Percentiles rank a stretch among this genome's conserved stretches.
Conservation (phyloP, 306 rosid genomes). For the Prunus dulcis region DNA sequence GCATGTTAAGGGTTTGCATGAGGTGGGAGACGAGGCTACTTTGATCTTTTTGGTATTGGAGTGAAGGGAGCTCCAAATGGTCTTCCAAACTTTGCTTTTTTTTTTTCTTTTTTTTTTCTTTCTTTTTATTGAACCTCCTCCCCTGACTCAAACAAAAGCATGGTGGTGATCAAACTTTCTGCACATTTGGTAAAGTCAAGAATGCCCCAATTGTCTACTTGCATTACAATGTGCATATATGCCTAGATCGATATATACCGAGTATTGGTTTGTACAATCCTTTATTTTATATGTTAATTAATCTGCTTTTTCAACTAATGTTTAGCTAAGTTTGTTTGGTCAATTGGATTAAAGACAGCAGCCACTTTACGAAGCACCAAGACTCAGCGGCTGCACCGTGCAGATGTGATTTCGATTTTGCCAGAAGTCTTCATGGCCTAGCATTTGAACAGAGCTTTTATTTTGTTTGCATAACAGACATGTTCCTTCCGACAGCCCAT, state of each 20-base stretch:
- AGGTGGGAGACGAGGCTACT: slow-evolving; percentile 49
- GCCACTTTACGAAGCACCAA: neutral
- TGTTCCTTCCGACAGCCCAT: no score
- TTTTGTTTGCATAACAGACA: no score
- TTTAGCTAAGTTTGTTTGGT: neutral
- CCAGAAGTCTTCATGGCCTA: neutral
- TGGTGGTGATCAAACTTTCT: neutral
- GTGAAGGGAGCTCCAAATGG: slow-evolving; percentile 63
- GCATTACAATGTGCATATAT: neutral
- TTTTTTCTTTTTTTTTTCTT: neutral
- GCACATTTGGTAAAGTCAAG: neutral
- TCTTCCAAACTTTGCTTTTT: neutral
- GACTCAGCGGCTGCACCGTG: neutral
- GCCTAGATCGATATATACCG: neutral
- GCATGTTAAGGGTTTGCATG: slow-evolving; percentile 56
- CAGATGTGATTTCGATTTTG: neutral
- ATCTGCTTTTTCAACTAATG: neutral
- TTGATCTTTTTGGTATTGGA: slow-evolving; percentile 65
- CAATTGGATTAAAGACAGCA: neutral
- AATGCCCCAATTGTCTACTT: neutral
- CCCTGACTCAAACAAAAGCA: neutral
- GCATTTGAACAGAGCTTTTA: no score
- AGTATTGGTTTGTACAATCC: neutral
- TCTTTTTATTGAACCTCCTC: neutral
- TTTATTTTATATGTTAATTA: neutral